Percentiles rank a stretch among this genome's conserved stretches.
Evolutionary conservation across 495 filamentous ascomycete species (phyloP).

Genomic region (Astrothelium subdiscretum): DNA sequence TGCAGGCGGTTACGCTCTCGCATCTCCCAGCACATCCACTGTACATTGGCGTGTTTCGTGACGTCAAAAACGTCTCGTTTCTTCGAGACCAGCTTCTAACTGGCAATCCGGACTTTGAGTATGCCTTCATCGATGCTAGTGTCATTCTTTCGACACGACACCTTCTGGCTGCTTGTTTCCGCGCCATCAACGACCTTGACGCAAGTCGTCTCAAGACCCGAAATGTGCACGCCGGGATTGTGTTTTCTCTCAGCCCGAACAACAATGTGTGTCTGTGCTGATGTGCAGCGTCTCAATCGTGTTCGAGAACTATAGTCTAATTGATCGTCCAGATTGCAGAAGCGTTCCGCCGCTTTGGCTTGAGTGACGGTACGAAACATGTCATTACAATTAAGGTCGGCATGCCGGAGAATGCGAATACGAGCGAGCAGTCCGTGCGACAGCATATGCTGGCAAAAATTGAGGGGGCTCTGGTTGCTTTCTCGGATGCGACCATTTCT

Average conservation of each 20-base stretch:
- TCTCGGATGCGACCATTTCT: conserved; percentile 51
- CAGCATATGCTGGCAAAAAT: conserved; percentile 51
- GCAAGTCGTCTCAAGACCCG: conserved; percentile 56
- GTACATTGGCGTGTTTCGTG: conserved; percentile 59
- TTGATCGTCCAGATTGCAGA: conserved; percentile 63
- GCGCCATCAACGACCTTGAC: conserved; percentile 57
- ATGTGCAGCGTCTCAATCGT: not conserved
- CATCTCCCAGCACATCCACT: conserved; percentile 58
- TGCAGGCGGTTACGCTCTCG: conserved; percentile 51
- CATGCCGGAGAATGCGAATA: conserved; percentile 21
- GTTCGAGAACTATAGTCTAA: not conserved
- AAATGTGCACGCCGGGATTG: conserved; percentile 89
- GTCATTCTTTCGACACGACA: conserved; percentile 61
- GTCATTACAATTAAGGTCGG: conserved; percentile 68
- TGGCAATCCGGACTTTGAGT: conserved; percentile 74
- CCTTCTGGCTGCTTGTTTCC: conserved; percentile 62
- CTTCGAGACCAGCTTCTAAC: conserved; percentile 69
- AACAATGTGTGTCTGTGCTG: conserved; percentile 56
- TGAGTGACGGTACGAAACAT: conserved; percentile 53
- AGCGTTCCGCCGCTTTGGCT: conserved; percentile 78
- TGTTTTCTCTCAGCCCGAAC: conserved; percentile 67
- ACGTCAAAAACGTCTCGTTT: conserved; percentile 64
- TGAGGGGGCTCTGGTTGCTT: conserved; percentile 46
- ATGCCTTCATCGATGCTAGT: conserved; percentile 83
- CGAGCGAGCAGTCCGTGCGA: conserved; percentile 43